A percentile compares a stretch with the other conserved stretches of the same genome.
Conservation (phyloP, 192 early-diverging fungal genomes). For the Radiomyces spectabilis region DNA sequence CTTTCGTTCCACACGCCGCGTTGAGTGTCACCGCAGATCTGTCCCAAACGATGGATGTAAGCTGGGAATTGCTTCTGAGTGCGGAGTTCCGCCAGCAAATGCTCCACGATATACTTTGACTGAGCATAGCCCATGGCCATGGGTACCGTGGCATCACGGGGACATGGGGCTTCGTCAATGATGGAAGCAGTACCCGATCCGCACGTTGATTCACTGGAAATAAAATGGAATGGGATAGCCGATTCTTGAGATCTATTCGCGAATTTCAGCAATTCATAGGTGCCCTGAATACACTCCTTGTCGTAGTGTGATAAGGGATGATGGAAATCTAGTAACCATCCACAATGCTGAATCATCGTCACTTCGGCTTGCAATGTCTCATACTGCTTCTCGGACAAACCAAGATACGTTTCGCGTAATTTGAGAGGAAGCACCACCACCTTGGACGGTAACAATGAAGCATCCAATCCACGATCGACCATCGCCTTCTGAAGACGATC, state of each 20-base stretch:
- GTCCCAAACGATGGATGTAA: constrained; percentile 22
- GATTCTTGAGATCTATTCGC: no score
- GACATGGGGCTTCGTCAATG: constrained; percentile 13
- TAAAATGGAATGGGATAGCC: no score
- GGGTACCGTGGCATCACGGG: constrained; percentile 9
- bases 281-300: constrained; percentile 15
- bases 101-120: constrained; percentile 24
- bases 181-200: no score
- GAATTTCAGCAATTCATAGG: constrained; percentile 18
- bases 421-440: constrained; percentile 6
- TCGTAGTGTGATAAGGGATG: constrained; percentile 22
- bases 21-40: constrained; percentile 21
- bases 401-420: constrained; percentile 12
- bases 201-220: no score
- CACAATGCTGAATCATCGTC: constrained; percentile 24
- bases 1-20: constrained; percentile 23
- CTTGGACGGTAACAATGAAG: constrained; percentile 1
- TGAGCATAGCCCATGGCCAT: constrained; percentile 27
- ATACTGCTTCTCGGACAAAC: constrained; percentile 15
- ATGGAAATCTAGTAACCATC: constrained; percentile 30
- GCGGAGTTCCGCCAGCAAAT: constrained; percentile 8
- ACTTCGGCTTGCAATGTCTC: constrained; percentile 11
- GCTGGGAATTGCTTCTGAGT: constrained; percentile 14
- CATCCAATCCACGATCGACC: constrained; percentile 15
- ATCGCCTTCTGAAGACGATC: constrained; percentile 12